These are phyloP conservation scores for Populus pruinosa DNA, from an alignment of 345 rosid species.

Conservation along the genomic window DNA sequence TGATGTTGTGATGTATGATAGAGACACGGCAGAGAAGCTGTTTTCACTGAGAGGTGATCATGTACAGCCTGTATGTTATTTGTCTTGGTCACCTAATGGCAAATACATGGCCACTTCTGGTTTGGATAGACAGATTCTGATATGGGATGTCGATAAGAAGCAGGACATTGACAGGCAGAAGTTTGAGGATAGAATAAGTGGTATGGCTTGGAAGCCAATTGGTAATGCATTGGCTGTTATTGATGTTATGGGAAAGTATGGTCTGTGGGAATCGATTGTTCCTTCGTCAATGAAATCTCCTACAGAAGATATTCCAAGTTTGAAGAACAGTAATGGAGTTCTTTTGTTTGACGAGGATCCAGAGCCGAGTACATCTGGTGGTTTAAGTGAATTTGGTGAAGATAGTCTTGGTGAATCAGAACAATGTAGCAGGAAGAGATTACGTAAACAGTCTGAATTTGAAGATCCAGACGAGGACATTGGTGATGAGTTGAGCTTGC, in stretches of 20 bases:
- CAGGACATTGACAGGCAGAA: slow-evolving; percentile 87
- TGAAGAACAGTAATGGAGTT: slow-evolving; percentile 66
- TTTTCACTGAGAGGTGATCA: slow-evolving; percentile 84
- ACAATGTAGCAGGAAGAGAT: slow-evolving; percentile 61
- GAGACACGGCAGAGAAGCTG: slow-evolving; percentile 86
- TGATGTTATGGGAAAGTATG: slow-evolving; percentile 74
- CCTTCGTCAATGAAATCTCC: slow-evolving; percentile 93
- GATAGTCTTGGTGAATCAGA: slow-evolving; percentile 60
- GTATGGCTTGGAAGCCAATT: slow-evolving; percentile 89
- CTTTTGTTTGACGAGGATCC: slow-evolving; percentile 62
- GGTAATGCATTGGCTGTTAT: slow-evolving; percentile 84
- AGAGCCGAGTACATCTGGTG: slow-evolving; percentile 51
- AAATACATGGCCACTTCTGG: slow-evolving; percentile 89
- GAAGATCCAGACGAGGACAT: slow-evolving; percentile 47
- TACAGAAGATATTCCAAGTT: slow-evolving; percentile 63
- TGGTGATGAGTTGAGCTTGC: slow-evolving; percentile 42
- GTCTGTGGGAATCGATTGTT: slow-evolving; percentile 84
- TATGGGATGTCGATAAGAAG: slow-evolving; percentile 82
- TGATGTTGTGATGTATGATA: slow-evolving; percentile 87
- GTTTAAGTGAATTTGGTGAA: slow-evolving; percentile 62
- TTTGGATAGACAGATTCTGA: slow-evolving; percentile 76
- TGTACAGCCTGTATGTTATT: slow-evolving; percentile 56
- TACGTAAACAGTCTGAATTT: slow-evolving; percentile 45
- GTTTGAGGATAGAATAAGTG: slow-evolving; percentile 68
- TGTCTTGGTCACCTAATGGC: slow-evolving; percentile 93